Conservation (phyloP, 192 early-diverging fungal genomes). For the Rhizophagus clarus region DNA sequence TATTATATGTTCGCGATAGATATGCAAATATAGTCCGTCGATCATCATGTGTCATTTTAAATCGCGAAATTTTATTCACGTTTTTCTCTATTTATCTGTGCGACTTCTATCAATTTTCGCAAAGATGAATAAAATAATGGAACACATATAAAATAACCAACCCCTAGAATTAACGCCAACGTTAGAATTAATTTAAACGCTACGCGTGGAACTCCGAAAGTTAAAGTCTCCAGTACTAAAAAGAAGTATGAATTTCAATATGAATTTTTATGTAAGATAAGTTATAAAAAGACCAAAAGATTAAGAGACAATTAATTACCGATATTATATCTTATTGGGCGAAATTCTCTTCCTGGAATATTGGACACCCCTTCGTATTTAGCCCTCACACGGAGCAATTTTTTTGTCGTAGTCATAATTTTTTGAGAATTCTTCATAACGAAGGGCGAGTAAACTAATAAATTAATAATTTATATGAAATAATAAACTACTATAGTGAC, state of each 20-base stretch:
- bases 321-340: conserved; percentile 27
- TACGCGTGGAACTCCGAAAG: conserved; percentile 13
- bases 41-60: no score
- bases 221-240: conserved; percentile 24
- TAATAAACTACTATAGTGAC: neutral
- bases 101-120: neutral
- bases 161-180: neutral
- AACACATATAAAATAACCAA: conserved; percentile 16
- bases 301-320: conserved; percentile 14
- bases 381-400: conserved; percentile 24
- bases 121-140: conserved; percentile 13
- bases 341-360: conserved; percentile 10
- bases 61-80: neutral
- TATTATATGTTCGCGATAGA: no score
- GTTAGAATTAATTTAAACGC: conserved; percentile 22
- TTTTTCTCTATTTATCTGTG: neutral
- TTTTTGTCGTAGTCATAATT: conserved; percentile 11
- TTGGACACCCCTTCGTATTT: conserved; percentile 23
- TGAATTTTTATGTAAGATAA: neutral
- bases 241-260: neutral
- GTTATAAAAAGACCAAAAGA: neutral
- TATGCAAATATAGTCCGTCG: no score
- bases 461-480: neutral
- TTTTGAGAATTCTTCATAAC: neutral
- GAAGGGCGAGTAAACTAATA: neutral